These are phyloP conservation scores for Grosmannia penicillata DNA, from an alignment of 2,329 filamentous ascomycete species.

Conservation along the genomic window DNA sequence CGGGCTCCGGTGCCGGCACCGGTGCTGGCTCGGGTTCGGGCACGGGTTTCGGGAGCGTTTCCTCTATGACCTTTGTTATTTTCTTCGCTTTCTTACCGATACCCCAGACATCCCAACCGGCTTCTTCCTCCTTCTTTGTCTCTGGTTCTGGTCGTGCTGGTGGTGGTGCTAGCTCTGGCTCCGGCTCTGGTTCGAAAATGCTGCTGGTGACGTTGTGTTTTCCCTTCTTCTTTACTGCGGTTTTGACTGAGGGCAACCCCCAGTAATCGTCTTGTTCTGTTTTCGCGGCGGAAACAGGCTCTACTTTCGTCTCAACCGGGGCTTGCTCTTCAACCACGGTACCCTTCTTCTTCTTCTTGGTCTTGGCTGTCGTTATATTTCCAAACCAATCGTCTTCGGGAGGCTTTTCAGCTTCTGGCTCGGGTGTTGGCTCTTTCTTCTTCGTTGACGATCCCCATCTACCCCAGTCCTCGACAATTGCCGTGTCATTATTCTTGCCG, in stretches of 20 bases:
- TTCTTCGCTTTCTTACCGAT: conserved; percentile 29
- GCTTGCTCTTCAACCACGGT: not conserved
- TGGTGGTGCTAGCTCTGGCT: conserved; percentile 5
- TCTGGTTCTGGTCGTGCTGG: conserved; percentile 4
- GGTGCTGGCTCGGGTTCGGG: conserved; percentile 2
- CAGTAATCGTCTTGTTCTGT: not conserved
- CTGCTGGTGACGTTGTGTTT: conserved; percentile 15
- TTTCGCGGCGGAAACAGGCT: not conserved
- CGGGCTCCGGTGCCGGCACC: conserved; percentile 10
- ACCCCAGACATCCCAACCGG: conserved; percentile 26
- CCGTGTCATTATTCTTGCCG: conserved; percentile 9
- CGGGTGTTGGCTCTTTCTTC: conserved; percentile 22
- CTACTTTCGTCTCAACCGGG: not conserved
- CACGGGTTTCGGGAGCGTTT: conserved; percentile 5
- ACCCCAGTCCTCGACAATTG: conserved; percentile 16
- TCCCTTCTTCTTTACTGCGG: conserved; percentile 25
- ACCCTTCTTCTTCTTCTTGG: conserved; percentile 29
- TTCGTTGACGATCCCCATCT: conserved; percentile 25
- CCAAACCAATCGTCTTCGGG: conserved; percentile 18
- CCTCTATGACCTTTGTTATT: conserved; percentile 6
- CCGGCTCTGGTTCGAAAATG: conserved; percentile 7
- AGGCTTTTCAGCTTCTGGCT: conserved; percentile 16
- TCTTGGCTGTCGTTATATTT: conserved; percentile 9
- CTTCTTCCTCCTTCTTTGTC: conserved; percentile 8
- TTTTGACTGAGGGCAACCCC: conserved; percentile 22